phyloP scores from a whole-genome alignment of 208 protist species.

The Trypanosoma lewisi region DNA sequence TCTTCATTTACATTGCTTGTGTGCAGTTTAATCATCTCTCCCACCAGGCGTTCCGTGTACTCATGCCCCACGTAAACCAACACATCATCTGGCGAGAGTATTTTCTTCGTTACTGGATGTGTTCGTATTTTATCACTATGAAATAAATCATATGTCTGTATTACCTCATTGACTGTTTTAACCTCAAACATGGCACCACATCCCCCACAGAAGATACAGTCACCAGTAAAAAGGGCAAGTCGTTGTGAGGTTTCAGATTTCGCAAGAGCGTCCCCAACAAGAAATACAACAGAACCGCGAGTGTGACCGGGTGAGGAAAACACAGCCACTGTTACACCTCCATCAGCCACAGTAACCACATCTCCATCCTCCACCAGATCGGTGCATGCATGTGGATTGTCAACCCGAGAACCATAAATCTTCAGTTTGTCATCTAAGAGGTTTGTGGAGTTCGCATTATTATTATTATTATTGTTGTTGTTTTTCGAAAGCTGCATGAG shows the following conservation, averaged over 20 bases:
- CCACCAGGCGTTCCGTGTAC: conserved; percentile 68
- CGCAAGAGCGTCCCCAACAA: conserved; percentile 40
- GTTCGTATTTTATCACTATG: conserved; percentile 37
- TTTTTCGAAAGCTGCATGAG: conserved; percentile 28
- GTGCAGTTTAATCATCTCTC: conserved; percentile 31
- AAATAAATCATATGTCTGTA: conserved; percentile 44
- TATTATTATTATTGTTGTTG: background rate
- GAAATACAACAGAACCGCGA: conserved; percentile 70
- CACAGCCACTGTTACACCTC: conserved; percentile 43
- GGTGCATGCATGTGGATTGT: conserved; percentile 59
- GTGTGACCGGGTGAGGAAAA: conserved; percentile 83
- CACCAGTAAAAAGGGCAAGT: conserved; percentile 90
- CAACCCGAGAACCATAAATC: conserved; percentile 71
- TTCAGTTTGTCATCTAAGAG: conserved; percentile 24
- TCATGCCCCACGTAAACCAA: conserved; percentile 79
- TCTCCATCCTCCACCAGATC: conserved; percentile 47
- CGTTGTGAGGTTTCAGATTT: conserved; percentile 23
- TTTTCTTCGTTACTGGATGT: conserved; percentile 62
- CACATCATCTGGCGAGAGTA: conserved; percentile 50
- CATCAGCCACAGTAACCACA: conserved; percentile 47
- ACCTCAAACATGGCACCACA: conserved; percentile 92
- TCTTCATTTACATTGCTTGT: background rate
- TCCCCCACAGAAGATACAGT: conserved; percentile 92
- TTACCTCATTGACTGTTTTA: conserved; percentile 38
- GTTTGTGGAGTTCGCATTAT: background rate